Base-by-base conservation (phyloP, 2,329 filamentous ascomycete species). In the Bipolaris bicolor region DNA sequence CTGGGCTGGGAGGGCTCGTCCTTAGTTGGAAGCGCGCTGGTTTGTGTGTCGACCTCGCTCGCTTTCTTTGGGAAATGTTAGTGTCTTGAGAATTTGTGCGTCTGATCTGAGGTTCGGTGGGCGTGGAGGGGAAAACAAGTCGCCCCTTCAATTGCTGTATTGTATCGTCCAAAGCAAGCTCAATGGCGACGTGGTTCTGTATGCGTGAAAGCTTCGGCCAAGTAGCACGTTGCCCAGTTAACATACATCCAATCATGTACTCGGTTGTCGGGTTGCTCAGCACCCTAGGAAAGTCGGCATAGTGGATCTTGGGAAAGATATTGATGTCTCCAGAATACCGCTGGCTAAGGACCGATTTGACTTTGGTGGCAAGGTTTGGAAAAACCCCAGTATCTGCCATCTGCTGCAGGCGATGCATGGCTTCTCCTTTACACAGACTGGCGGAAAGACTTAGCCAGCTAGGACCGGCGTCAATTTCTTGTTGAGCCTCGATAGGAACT, bases 301-400 rank as follows among this genome's bases (percentile, higher is more conserved):
- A 86, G 4, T 84, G 85, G 56, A 96, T 88, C 52, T 92, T 87
- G 0, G 93, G 93, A 31, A 96, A 82, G 52, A 98, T 97, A 43
- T 92, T 98, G 72, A 98, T 97, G 75, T 98, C 93, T 6, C 94
- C 94, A 2, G 91, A 93, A 70, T 98, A 98, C 62, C 90, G 91
- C 70, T 98, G 94, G 62, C 88, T 93, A 48, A 98, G 82, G 15
- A 98, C 87, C 1, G 91, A 93, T 40, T 87, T 85, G 20, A 88
- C 82, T 73, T 97, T 96, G 45, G 88, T 91, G 64, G 92, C 83
- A 1, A 90, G 81, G 55, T 89, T 95, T 15, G 91, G 90, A 60
- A 95, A 88, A 41, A 96, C 78, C 16, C 92, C 91, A 31, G 96
- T 77, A 69, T 97, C 92, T 0, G 90, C 86, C 55, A 96, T 81